phyloP scores from a whole-genome alignment of 1,284 basidiomycete species.

The Moesziomyces sp. region DNA sequence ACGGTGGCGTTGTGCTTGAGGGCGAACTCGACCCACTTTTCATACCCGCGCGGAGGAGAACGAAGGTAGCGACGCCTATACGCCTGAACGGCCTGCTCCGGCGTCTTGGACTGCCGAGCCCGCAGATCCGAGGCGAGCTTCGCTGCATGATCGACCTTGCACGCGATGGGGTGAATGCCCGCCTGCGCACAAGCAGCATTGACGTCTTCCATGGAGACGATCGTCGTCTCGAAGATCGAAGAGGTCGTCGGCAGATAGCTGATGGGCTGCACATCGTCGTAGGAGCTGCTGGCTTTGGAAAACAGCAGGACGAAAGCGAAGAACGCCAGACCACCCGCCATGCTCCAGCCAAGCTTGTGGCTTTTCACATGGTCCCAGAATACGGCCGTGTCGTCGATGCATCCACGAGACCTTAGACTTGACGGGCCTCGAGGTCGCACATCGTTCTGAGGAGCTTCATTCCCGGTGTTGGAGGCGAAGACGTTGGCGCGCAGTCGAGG shows the following conservation, averaged over 20 bases:
- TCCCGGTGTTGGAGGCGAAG: slow-evolving; percentile 7
- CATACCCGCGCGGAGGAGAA: slow-evolving; percentile 20
- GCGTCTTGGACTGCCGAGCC: slow-evolving; percentile 23
- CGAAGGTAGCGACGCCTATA: slow-evolving; percentile 29
- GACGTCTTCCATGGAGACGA: slow-evolving; percentile 7
- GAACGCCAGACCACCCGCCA: slow-evolving; percentile 8
- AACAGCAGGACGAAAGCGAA: slow-evolving; percentile 23
- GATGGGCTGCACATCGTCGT: slow-evolving; percentile 4
- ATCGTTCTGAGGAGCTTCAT: not conserved
- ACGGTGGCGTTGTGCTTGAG: slow-evolving; percentile 25
- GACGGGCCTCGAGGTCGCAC: too few species aligned
- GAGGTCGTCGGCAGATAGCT: slow-evolving; percentile 14
- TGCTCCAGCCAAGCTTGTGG: slow-evolving; percentile 5
- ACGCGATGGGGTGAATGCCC: slow-evolving; percentile 24
- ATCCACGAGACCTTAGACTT: not conserved
- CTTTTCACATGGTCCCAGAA: not conserved
- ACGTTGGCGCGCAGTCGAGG: slow-evolving; percentile 16
- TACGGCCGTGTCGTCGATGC: not conserved
- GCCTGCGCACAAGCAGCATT: slow-evolving; percentile 5
- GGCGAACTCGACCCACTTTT: slow-evolving; percentile 24
- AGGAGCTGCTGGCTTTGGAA: slow-evolving; percentile 4
- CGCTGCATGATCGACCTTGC: slow-evolving; percentile 26
- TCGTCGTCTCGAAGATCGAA: slow-evolving; percentile 5
- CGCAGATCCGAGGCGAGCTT: slow-evolving; percentile 19
- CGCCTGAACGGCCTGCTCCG: slow-evolving; percentile 13